phyloP scores from a whole-genome alignment of 2,329 filamentous ascomycete genomes.

The Fusarium sp. region DNA sequence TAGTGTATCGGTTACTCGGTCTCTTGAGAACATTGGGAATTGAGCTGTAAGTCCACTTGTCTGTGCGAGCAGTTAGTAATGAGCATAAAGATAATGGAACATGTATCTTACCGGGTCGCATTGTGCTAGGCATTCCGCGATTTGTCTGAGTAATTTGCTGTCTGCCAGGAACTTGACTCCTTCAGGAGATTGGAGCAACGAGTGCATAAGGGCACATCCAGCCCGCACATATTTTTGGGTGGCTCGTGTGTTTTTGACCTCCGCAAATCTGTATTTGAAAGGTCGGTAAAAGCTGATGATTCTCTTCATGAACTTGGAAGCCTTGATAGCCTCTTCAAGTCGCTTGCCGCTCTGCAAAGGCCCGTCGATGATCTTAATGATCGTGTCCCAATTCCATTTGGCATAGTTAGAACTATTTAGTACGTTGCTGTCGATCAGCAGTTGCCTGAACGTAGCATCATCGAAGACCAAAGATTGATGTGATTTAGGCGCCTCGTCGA shows the following conservation, averaged over 20 bases:
- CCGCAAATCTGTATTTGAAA: slow-evolving; percentile 96
- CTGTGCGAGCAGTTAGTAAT: slow-evolving; percentile 53
- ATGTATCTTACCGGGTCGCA: slow-evolving; percentile 79
- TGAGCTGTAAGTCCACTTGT: slow-evolving; percentile 82
- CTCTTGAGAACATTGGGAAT: slow-evolving; percentile 88
- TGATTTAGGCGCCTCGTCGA: slow-evolving; percentile 69
- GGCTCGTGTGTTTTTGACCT: slow-evolving; percentile 88
- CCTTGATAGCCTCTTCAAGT: slow-evolving; percentile 92
- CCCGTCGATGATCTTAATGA: slow-evolving; percentile 91
- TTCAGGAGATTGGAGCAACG: slow-evolving; percentile 86
- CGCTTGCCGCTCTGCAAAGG: slow-evolving; percentile 91
- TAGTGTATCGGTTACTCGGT: slow-evolving; percentile 86
- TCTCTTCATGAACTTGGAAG: slow-evolving; percentile 95
- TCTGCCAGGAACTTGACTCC: slow-evolving; percentile 88
- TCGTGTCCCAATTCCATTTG: slow-evolving; percentile 98
- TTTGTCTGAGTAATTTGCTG: slow-evolving; percentile 92
- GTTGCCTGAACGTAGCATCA: slow-evolving; percentile 73
- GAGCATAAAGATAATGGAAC: background rate
- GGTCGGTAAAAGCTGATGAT: slow-evolving; percentile 95
- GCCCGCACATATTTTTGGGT: slow-evolving; percentile 94
- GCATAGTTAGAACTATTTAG: slow-evolving; percentile 88
- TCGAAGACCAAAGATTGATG: slow-evolving; percentile 64
- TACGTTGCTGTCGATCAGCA: slow-evolving; percentile 83
- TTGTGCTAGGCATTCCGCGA: slow-evolving; percentile 95
- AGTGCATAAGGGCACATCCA: slow-evolving; percentile 89